Base-by-base conservation (phyloP, 441 rosid species). In the Croton laevigatus region DNA sequence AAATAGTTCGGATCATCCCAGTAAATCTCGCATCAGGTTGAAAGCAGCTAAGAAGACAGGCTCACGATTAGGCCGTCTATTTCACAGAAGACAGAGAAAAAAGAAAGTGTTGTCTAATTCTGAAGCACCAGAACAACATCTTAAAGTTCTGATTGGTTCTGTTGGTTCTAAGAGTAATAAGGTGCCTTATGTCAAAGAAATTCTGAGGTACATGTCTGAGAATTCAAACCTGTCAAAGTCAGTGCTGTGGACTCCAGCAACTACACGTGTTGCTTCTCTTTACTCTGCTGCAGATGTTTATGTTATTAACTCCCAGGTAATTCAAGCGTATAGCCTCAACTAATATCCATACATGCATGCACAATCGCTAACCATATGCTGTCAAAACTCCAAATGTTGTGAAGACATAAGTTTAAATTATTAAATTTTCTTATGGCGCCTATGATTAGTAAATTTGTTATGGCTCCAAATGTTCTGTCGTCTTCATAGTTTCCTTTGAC, bases 151-250 rank as follows among this genome's bases (percentile, higher is more conserved):
- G 58, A 86, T 94, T 59, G 99, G 99, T 66, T 94, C 99, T 61
- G 97, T 94, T 74, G 99, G 98, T 71, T 94, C 96, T 34, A 94
- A 94, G 81, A 94, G 99, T 89, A 94, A 92, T 76, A 94, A 94
- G 79, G 83, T 87, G 70, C 88, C 75, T 66, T 94, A 90, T 32
- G 86, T 90, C 63, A 83, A 92, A 73, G 98, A 87, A 78, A 86
- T 88, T 65, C 76, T 89, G 68, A 79, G 82, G 23, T 82, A 83
- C 79, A 34, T 88, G 70, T 86, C 94, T 52, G 77, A 62, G 81
- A 86, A 88, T 74, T 64, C 81, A 59, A 92, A 89, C 78, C 77
- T 92, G 80, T 90, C 93, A 32, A 81, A 63, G 65, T 87, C 94
- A 1, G 81, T 87, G 72, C 78, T 94, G 59, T 94, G 98, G 98